These are phyloP conservation scores for Paralagenidium karlingii DNA, from an alignment of 352 stramenopile genomes.

Conservation along the genomic window DNA sequence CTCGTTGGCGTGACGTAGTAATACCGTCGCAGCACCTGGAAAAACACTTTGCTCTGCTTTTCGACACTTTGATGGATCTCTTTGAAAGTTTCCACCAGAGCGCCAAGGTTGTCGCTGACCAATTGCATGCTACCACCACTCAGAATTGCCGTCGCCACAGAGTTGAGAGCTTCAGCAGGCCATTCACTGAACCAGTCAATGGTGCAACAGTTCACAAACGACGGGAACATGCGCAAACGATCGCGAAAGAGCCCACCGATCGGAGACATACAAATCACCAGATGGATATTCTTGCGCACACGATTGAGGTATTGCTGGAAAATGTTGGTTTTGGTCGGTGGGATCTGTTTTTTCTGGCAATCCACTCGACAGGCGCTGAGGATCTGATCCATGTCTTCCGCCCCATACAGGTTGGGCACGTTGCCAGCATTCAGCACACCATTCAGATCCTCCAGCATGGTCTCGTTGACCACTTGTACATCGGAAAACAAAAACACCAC, in stretches of 20 bases:
- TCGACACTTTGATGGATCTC: constrained; percentile 86
- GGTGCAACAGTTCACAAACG: constrained; percentile 76
- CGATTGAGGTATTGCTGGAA: constrained; percentile 90
- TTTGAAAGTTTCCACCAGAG: constrained; percentile 78
- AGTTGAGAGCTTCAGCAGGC: constrained; percentile 75
- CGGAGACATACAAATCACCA: constrained; percentile 84
- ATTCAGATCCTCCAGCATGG: constrained; percentile 94
- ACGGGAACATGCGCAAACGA: constrained; percentile 79
- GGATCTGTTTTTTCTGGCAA: constrained; percentile 85
- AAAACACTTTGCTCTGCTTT: constrained; percentile 74
- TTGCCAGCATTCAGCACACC: constrained; percentile 92
- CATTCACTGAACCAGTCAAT: constrained; percentile 87
- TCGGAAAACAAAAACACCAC: constrained; percentile 93
- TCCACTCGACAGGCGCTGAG: constrained; percentile 82
- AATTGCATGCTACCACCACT: constrained; percentile 62
- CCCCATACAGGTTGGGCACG: constrained; percentile 88
- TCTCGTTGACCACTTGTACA: constrained; percentile 91
- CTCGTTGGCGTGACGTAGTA: constrained; percentile 92
- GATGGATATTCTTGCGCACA: constrained; percentile 85
- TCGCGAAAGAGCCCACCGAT: constrained; percentile 72
- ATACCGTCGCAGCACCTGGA: constrained; percentile 70
- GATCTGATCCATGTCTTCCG: constrained; percentile 89
- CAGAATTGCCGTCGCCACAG: constrained; percentile 76
- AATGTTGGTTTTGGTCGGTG: constrained; percentile 90
- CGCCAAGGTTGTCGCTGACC: constrained; percentile 18